Conservation (phyloP, 495 filamentous ascomycete genomes). For the Coniosporium apollinis region DNA sequence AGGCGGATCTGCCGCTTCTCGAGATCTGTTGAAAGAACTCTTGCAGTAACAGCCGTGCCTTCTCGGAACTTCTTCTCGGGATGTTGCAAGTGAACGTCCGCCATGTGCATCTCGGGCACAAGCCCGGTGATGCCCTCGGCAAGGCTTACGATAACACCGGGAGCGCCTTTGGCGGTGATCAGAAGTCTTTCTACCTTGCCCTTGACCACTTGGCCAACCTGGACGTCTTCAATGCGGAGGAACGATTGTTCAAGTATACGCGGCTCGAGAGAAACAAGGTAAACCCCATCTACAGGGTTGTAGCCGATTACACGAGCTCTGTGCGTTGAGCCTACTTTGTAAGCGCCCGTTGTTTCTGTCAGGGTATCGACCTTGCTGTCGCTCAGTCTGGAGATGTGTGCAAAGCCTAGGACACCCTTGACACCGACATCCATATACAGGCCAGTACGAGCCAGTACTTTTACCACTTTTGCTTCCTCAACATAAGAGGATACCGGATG, state of each 20-base stretch:
- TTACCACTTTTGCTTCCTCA: constrained; percentile 55
- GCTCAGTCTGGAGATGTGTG: constrained; percentile 79
- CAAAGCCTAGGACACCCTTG: constrained; percentile 60
- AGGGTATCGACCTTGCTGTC: constrained; percentile 74
- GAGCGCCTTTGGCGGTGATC: constrained; percentile 51
- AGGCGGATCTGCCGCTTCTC: constrained; percentile 65
- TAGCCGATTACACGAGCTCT: constrained; percentile 71
- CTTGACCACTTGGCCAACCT: constrained; percentile 62
- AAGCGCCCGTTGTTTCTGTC: constrained; percentile 55
- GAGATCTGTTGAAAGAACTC: constrained; percentile 66
- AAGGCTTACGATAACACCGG: constrained; percentile 63
- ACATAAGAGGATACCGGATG: constrained; percentile 62
- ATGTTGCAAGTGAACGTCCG: constrained; percentile 73
- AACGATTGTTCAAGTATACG: constrained; percentile 73
- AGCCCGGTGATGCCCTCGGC: constrained; percentile 75
- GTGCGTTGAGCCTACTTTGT: constrained; percentile 59
- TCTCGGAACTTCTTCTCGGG: constrained; percentile 92
- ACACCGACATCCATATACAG: constrained; percentile 69
- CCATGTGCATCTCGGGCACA: constrained; percentile 73
- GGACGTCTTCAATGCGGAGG: constrained; percentile 75
- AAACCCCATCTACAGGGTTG: constrained; percentile 72
- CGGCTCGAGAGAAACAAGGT: constrained; percentile 67
- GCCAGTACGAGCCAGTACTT: constrained; percentile 60
- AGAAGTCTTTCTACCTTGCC: constrained; percentile 75
- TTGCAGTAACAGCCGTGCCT: constrained; percentile 63